phyloP scores from a whole-genome alignment of 345 rosid species.

The Trapa bicornis region DNA sequence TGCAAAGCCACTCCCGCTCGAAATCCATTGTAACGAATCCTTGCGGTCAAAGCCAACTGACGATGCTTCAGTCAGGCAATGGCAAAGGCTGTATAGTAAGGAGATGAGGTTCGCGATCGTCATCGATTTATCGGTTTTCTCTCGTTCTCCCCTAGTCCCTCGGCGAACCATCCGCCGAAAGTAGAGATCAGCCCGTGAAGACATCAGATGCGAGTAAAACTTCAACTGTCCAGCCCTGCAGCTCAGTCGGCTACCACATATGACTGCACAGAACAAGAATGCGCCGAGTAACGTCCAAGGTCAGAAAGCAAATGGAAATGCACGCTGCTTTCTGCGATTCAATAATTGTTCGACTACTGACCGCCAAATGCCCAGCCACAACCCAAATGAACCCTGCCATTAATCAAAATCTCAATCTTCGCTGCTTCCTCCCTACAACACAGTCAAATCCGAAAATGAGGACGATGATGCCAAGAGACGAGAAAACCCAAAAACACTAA shows the following conservation, averaged over 20 bases:
- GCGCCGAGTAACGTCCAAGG: not conserved
- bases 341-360: not conserved
- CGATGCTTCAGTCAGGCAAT: conserved; percentile 6
- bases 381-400: too few relatives aligned
- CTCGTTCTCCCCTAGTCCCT: conserved; percentile 32
- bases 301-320: not conserved
- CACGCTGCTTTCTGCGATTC: not conserved
- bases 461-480: not conserved
- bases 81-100: conserved; percentile 24
- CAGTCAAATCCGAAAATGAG: not conserved
- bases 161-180: conserved; percentile 54
- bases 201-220: too few relatives aligned
- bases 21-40: too few relatives aligned
- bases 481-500: not conserved
- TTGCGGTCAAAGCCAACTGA: too few relatives aligned
- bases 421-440: too few relatives aligned
- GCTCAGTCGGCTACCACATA: too few relatives aligned
- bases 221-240: conserved; percentile 9
- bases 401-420: too few relatives aligned
- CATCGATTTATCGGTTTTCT: conserved; percentile 27
- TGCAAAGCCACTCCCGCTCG: too few relatives aligned
- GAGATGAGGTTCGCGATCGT: conserved; percentile 40
- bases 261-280: not conserved
- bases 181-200: conserved; percentile 30
- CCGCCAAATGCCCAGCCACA: not conserved